Evolutionary conservation across 257 asterid genomes (phyloP).

Genomic region (Nicotiana otophora): DNA sequence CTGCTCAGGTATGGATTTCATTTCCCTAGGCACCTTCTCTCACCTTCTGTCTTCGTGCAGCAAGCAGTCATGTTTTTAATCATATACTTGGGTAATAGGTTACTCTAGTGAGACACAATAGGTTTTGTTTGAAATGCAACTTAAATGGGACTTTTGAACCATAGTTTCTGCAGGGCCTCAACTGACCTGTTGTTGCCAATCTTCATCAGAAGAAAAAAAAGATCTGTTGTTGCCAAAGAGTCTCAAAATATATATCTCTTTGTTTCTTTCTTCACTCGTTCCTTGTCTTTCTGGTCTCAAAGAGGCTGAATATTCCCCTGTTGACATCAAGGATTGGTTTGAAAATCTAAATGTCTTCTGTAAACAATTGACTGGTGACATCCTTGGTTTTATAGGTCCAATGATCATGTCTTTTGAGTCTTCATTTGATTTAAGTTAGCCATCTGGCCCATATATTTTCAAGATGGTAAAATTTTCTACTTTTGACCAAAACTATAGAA

Average conservation of each 20-base stretch:
- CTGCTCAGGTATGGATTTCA: conserved; percentile 57
- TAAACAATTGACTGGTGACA: background rate
- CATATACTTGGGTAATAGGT: background rate
- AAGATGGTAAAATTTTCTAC: background rate
- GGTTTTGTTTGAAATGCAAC: background rate
- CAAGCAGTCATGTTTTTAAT: background rate
- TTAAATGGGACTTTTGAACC: background rate
- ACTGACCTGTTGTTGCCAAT: background rate
- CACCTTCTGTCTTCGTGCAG: background rate
- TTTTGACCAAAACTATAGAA: background rate
- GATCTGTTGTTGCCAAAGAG: background rate
- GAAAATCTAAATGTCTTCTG: background rate
- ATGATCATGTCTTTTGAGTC: background rate
- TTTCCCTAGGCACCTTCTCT: background rate
- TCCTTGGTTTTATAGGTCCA: background rate
- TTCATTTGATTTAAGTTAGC: background rate
- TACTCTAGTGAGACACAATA: background rate
- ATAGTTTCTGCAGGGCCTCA: background rate
- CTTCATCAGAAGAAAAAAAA: background rate
- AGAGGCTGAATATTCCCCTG: background rate
- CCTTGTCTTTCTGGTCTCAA: background rate
- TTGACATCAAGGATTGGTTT: background rate
- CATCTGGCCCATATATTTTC: background rate
- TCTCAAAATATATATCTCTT: background rate
- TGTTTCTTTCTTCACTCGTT: background rate